Base-by-base conservation (phyloP, 2,329 filamentous ascomycete genomes). In the Botrytis pseudocinerea region DNA sequence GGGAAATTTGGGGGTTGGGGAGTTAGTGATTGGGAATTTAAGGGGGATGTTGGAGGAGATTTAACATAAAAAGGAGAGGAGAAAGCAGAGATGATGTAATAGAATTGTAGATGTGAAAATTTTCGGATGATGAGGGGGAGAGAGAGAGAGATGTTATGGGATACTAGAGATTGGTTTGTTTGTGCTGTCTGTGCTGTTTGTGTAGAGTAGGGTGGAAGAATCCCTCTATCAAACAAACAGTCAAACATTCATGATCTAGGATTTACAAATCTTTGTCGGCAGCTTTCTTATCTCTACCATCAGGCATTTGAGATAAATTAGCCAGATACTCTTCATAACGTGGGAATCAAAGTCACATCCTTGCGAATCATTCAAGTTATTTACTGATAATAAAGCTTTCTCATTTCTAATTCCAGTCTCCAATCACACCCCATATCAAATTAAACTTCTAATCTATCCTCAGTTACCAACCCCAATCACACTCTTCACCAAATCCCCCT, bases 1-100 rank as follows among this genome's bases (percentile, higher is more conserved):
- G 84, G 35, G 85, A 89, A 76, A 89, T 94, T 62, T 93, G 91
- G 91, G 48, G 69, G 25, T 66, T 73, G 42, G n/a, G 20, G 3
- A 40, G 40, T 20, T 32, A 40, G 28, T 40, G 59, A 22, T 35
- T 16, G 59, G 57, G 18, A 22, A n/a, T 16, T 35, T 14, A 25
- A 25, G 4, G 4, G 48, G 32, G 9, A 12, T 18, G 32, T 18
- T 60, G 20, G 32, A 40, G 12, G 2, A 10, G 40, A 14, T n/a
- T 3, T n/a, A 7, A n/a, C n/a, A 7, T 12, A 54, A 3, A 54
- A n/a, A 2, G 12, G 20, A 28, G 28, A 32, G 22, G 20, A 6
- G 22, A n/a, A 14, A 16, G 35, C 22, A 10, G 25, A 35, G 54
- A 59, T 44, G 46, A 4, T 54, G 20, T 38, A n/a, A 44, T 69